These are phyloP conservation scores for Sinapis alba DNA, from an alignment of 441 rosid species.

Conservation along the genomic window DNA sequence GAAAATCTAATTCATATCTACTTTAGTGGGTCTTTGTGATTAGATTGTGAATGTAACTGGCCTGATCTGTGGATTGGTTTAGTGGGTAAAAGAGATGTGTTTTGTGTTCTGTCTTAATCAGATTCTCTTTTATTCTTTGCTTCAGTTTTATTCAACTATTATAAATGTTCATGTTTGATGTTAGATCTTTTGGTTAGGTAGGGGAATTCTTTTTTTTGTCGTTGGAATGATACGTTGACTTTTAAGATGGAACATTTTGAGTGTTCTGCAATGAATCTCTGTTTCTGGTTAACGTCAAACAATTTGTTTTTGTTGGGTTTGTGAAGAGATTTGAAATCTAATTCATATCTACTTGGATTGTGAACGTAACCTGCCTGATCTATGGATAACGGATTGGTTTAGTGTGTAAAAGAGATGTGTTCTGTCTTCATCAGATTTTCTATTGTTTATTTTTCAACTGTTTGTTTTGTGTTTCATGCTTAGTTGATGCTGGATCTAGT, in stretches of 20 bases:
- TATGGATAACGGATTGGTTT: not conserved
- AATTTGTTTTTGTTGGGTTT: not conserved
- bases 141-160: not conserved
- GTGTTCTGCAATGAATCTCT: not conserved
- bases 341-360: conserved; percentile 4
- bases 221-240: conserved; percentile 1
- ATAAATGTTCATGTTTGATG: not conserved
- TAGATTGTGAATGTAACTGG: not conserved
- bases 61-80: conserved; percentile 7
- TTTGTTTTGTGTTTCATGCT: not conserved
- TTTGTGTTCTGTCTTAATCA: conserved; percentile 9
- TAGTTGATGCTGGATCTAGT: conserved; percentile 29
- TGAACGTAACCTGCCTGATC: not conserved
- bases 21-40: conserved; percentile 7
- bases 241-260: conserved; percentile 9
- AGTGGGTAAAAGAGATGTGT: conserved; percentile 4
- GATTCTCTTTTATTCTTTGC: not conserved
- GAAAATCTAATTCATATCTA: not conserved
- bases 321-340: not conserved
- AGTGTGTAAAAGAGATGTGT: not conserved
- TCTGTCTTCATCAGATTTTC: conserved; percentile 12
- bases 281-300: not conserved
- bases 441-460: not conserved
- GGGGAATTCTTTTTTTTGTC: not conserved
- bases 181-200: conserved; percentile 3